phyloP scores from a whole-genome alignment of 2,329 filamentous ascomycete genomes.

The Ilyonectria destructans region DNA sequence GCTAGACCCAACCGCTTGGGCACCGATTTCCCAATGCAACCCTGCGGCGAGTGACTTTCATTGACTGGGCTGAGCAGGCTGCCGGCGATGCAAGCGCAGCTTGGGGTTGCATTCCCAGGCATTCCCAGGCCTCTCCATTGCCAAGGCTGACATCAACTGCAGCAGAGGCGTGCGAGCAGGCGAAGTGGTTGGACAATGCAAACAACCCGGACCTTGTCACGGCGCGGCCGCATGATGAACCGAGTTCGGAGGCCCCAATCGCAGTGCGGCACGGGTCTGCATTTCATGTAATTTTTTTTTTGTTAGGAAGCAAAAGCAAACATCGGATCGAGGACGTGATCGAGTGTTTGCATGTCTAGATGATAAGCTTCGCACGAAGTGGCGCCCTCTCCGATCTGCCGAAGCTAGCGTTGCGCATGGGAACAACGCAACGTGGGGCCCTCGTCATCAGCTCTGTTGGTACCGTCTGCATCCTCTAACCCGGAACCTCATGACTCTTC shows the following conservation, averaged over 20 bases:
- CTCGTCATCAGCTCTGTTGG: slow-evolving; percentile 25
- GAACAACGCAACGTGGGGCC: slow-evolving; percentile 31
- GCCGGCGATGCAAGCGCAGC: slow-evolving; percentile 8
- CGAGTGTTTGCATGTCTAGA: slow-evolving; percentile 22
- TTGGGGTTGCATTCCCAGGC: slow-evolving; percentile 12
- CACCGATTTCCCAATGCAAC: slow-evolving; percentile 23
- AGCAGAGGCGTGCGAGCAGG: slow-evolving; percentile 9
- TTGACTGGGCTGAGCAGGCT: slow-evolving; percentile 11
- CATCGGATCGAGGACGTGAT: slow-evolving; percentile 4
- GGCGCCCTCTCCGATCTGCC: slow-evolving; percentile 31
- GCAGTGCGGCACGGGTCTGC: not conserved
- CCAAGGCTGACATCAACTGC: slow-evolving; percentile 19
- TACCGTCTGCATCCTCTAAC: slow-evolving; percentile 27
- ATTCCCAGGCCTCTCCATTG: slow-evolving; percentile 2
- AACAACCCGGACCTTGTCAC: slow-evolving; percentile 27
- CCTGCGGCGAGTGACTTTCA: slow-evolving; percentile 10
- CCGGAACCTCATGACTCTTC: slow-evolving; percentile 21
- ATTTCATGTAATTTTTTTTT: slow-evolving; percentile 6
- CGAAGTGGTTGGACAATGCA: slow-evolving; percentile 22
- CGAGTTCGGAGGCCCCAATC: slow-evolving; percentile 20
- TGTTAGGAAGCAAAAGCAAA: slow-evolving; percentile 18
- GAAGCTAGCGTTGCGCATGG: slow-evolving; percentile 28
- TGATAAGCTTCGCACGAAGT: slow-evolving; percentile 28
- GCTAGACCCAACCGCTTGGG: slow-evolving; percentile 23
- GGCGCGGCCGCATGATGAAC: slow-evolving; percentile 31